A percentile compares a stretch with the other conserved stretches of the same genome.
These are phyloP conservation scores for Phytopythium kandeliae DNA, from an alignment of 352 stramenopile species.

Conservation along the genomic window DNA sequence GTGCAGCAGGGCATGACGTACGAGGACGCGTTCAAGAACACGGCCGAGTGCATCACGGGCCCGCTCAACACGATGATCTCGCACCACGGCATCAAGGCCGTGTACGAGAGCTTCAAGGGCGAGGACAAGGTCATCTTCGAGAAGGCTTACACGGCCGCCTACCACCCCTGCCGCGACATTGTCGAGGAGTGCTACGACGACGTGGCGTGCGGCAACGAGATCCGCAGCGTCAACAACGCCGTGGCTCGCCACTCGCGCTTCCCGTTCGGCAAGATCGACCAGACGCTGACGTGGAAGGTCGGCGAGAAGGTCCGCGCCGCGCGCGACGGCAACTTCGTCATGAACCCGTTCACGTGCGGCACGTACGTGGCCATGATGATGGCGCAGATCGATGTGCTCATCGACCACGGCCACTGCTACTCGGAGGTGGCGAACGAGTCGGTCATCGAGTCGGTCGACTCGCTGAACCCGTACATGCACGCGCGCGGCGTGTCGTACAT, in stretches of 20 bases:
- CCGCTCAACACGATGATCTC: slow-evolving; percentile 97
- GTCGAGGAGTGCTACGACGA: slow-evolving; percentile 99
- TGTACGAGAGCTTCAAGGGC: slow-evolving; percentile 92
- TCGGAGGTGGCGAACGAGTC: slow-evolving; percentile 98
- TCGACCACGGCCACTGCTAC: slow-evolving; percentile 95
- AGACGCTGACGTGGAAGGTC: slow-evolving; percentile 96
- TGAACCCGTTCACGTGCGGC: slow-evolving; percentile 97
- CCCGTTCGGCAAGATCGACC: slow-evolving; percentile 97
- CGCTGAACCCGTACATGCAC: slow-evolving; percentile 98
- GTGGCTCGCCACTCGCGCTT: slow-evolving; percentile 92
- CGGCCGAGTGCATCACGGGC: slow-evolving; percentile 96
- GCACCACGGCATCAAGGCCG: slow-evolving; percentile 95
- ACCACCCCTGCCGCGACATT: slow-evolving; percentile 96
- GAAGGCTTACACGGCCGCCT: slow-evolving; percentile 94
- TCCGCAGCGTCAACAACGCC: slow-evolving; percentile 97
- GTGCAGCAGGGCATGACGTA: slow-evolving; percentile 91
- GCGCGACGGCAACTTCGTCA: slow-evolving; percentile 94
- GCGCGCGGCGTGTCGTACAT: slow-evolving; percentile 97
- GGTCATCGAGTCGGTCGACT: slow-evolving; percentile 98
- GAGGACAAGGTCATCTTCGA: slow-evolving; percentile 94
- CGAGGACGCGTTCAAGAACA: slow-evolving; percentile 96
- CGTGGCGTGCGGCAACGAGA: slow-evolving; percentile 97
- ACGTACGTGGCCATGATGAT: slow-evolving; percentile 99
- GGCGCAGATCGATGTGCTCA: slow-evolving; percentile 96
- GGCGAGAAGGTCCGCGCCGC: slow-evolving; percentile 94